phyloP scores from a whole-genome alignment of 768 basidiomycete species.

The Lactifluus echinatus region DNA sequence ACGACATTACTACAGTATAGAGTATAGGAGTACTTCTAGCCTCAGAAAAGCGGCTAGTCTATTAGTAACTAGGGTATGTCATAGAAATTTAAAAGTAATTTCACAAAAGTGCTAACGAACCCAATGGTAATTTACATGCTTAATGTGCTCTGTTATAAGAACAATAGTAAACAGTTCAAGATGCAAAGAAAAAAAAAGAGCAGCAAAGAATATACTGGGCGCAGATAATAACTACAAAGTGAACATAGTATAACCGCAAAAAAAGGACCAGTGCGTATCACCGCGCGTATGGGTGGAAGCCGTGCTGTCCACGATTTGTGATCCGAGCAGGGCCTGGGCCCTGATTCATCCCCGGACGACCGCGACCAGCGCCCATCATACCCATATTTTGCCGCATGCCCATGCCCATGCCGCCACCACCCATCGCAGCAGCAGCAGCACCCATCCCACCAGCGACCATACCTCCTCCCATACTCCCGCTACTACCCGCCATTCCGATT shows the following conservation, averaged over 20 bases:
- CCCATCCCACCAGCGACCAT: conserved; percentile 32
- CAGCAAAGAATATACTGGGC: neutral
- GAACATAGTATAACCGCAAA: neutral
- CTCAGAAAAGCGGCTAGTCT: too few species aligned
- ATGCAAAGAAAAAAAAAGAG: neutral
- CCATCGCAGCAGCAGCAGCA: conserved; percentile 22
- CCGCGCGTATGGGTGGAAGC: conserved; percentile 79
- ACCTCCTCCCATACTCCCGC: conserved; percentile 11
- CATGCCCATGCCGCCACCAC: conserved; percentile 28
- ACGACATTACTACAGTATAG: too few species aligned
- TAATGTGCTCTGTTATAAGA: neutral
- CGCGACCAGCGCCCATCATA: conserved; percentile 44
- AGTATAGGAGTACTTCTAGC: too few species aligned
- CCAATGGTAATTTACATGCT: too few species aligned
- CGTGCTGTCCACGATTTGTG: conserved; percentile 64
- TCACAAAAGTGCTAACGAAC: too few species aligned
- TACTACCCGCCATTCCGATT: conserved; percentile 18
- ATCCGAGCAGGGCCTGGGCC: conserved; percentile 44
- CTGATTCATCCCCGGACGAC: conserved; percentile 46
- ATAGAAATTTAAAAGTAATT: too few species aligned
- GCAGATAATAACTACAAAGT: neutral
- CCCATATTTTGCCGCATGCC: conserved; percentile 27
- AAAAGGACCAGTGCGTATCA: conserved; percentile 25
- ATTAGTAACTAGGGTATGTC: too few species aligned
- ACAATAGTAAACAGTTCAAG: conserved; percentile 4